Evolutionary conservation across 2,329 filamentous ascomycete genomes (phyloP), one percentile per base, ranked within the genome.

Genomic region (Aspergillus quadrilineatus): DNA sequence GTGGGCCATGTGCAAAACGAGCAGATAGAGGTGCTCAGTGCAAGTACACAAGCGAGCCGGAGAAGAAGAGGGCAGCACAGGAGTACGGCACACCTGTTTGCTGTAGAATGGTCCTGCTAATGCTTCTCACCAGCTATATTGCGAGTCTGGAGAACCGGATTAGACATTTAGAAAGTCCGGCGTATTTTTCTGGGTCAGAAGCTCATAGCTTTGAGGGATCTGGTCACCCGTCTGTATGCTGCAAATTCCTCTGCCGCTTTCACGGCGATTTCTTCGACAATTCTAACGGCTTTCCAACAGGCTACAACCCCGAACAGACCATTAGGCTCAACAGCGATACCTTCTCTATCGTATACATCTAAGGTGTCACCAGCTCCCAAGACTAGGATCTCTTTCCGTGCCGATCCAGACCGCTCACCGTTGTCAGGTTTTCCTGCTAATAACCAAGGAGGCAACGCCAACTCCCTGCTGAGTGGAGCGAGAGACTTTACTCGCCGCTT

Each of bases 1-100:
- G 69, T 64, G 65, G 67, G 14, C 68, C 67, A 17, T 73, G 70
- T 50, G 55, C 53, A 15, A 68, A 60, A 32, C 60, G 62, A 17
- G 46, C 56, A 3, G 62, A 67, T 14, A 54, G 44, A 15, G 61
- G 59, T 0, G 50, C 36, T 1, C 56, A 53, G 10, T 73, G 69
- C 46, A 60, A 62, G 6, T 72, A 69, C 39, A 67, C 66, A 1
- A 64, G 67, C 4, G 68, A 69, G 32, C 28, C 62, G 22, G 66
- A 70, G 53, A 71, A 67, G 46, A 68, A 64, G 37, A 60, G 63
- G 39, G 65, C 64, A 4, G 63, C 62, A n/a, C 61, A 63, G 39
- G 60, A 54, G 67, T 68, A 50, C 48, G 60, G 53, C 14, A 9
- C 17, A 22, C 26, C 30, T 36, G 15, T 3, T 30, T 36, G n/a